Conservation (phyloP, 768 basidiomycete genomes). For the Pisolithus sp. region DNA sequence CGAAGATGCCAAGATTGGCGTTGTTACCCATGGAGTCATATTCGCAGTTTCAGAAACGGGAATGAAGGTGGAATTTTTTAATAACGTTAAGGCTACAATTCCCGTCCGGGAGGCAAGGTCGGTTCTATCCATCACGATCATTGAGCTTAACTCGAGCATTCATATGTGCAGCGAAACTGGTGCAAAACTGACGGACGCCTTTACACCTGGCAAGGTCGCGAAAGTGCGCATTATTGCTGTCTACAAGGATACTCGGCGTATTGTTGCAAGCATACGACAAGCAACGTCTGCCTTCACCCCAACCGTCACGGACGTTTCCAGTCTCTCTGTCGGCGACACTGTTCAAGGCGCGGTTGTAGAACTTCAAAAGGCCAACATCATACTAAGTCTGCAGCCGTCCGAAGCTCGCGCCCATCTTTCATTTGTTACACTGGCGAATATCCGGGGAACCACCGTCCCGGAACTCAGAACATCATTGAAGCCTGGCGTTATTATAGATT, state of each 20-base stretch:
- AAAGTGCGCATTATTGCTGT: constrained; percentile 73
- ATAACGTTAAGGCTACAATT: constrained; percentile 77
- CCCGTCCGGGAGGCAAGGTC: constrained; percentile 80
- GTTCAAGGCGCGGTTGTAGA: constrained; percentile 68
- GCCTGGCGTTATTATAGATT: constrained; percentile 62
- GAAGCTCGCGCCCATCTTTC: constrained; percentile 78
- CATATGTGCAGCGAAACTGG: constrained; percentile 53
- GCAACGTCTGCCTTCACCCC: constrained; percentile 48
- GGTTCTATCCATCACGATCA: constrained; percentile 11
- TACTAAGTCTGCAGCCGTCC: constrained; percentile 66
- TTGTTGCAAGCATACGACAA: constrained; percentile 85
- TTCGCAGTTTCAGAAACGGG: constrained; percentile 77
- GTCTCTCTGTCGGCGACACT: constrained; percentile 69
- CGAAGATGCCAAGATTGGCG: constrained; percentile 64
- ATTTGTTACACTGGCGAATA: constrained; percentile 79
- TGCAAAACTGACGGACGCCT: constrained; percentile 52
- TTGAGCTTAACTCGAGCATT: not conserved
- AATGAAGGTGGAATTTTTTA: constrained; percentile 86
- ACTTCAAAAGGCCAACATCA: constrained; percentile 79
- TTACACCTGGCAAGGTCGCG: constrained; percentile 76
- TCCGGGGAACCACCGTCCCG: constrained; percentile 55
- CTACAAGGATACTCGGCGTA: constrained; percentile 50
- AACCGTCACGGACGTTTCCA: constrained; percentile 55
- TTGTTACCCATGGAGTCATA: constrained; percentile 75
- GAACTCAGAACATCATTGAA: constrained; percentile 61